Percentiles rank a stretch among this genome's conserved stretches.
Evolutionary conservation across 2,329 filamentous ascomycete genomes (phyloP).

Genomic region (Colletotrichum tanaceti): DNA sequence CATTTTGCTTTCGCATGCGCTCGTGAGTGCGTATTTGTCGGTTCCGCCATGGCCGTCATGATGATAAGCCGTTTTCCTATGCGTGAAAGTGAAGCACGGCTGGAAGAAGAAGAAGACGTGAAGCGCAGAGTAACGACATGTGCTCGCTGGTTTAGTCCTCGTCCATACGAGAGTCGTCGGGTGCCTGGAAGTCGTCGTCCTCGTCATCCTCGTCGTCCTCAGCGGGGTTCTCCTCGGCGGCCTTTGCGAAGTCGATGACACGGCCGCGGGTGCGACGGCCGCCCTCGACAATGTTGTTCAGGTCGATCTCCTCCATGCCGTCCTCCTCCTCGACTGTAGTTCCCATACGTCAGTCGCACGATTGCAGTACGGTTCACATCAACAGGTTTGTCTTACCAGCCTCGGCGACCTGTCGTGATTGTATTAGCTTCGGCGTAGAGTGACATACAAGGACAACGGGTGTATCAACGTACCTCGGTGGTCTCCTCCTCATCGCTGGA

Average conservation of each 20-base stretch:
- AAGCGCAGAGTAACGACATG: not conserved
- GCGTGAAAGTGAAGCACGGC: not conserved
- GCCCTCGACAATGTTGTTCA: conserved; percentile 83
- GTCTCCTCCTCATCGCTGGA: conserved; percentile 75
- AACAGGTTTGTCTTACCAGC: conserved; percentile 40
- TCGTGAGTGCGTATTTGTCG: conserved; percentile 9
- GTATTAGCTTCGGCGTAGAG: conserved; percentile 33
- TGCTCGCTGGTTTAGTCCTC: conserved; percentile 56
- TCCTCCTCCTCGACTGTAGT: conserved; percentile 75
- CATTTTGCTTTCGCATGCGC: conserved; percentile 7
- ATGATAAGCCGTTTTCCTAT: not conserved
- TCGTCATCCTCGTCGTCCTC: conserved; percentile 86
- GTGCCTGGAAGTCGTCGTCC: conserved; percentile 74
- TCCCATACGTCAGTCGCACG: conserved; percentile 46
- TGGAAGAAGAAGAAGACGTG: conserved; percentile 19
- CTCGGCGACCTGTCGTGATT: conserved; percentile 44
- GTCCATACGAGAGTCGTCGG: conserved; percentile 78
- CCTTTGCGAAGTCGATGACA: conserved; percentile 93
- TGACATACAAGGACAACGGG: not conserved
- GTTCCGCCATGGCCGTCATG: conserved; percentile 14
- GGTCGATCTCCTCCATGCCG: conserved; percentile 91
- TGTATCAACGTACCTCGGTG: conserved; percentile 60
- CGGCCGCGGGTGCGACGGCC: conserved; percentile 90
- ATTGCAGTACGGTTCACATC: conserved; percentile 36
- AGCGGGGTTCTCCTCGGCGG: conserved; percentile 79